Evolutionary conservation across 257 asterid species (phyloP).

Genomic region (Nemophila menziesii): DNA sequence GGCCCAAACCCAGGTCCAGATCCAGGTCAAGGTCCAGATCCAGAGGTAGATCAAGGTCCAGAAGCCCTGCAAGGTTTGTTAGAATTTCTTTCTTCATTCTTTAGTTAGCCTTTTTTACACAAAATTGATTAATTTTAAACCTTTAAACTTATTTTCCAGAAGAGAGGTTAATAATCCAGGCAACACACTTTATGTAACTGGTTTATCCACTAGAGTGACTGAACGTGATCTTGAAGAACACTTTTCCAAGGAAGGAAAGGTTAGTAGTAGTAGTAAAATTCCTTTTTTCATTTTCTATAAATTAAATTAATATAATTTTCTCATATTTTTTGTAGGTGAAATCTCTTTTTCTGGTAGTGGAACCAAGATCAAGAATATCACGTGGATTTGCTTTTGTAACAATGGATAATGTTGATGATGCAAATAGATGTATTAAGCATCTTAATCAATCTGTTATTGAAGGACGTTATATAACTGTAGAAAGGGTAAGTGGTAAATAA

Average conservation of each 20-base stretch:
- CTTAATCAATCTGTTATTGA: conserved; percentile 91
- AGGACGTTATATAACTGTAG: conserved; percentile 64
- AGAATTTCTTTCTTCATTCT: not conserved
- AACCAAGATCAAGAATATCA: conserved; percentile 84
- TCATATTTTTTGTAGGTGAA: conserved; percentile 39
- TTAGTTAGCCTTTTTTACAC: not conserved
- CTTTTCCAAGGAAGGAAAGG: conserved; percentile 96
- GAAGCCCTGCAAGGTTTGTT: conserved; percentile 66
- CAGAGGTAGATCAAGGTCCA: conserved; percentile 51
- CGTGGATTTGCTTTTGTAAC: conserved; percentile 95
- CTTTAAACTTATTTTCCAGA: conserved; percentile 22
- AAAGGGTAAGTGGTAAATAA: conserved; percentile 24
- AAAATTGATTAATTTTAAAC: not conserved
- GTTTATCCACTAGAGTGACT: conserved; percentile 88
- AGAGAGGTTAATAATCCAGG: conserved; percentile 52
- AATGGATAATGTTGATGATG: conserved; percentile 77
- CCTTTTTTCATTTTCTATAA: not conserved
- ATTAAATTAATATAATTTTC: not conserved
- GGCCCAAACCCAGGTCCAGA: conserved; percentile 42
- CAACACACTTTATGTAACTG: conserved; percentile 85
- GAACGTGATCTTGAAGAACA: conserved; percentile 96
- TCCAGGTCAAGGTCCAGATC: conserved; percentile 53
- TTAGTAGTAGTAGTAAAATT: conserved; percentile 16
- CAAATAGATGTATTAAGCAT: conserved; percentile 78
- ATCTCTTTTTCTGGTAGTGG: conserved; percentile 79